Percentiles rank a stretch among this genome's conserved stretches.
Conservation (phyloP, 345 rosid species). For the Cochlearia excelsa region DNA sequence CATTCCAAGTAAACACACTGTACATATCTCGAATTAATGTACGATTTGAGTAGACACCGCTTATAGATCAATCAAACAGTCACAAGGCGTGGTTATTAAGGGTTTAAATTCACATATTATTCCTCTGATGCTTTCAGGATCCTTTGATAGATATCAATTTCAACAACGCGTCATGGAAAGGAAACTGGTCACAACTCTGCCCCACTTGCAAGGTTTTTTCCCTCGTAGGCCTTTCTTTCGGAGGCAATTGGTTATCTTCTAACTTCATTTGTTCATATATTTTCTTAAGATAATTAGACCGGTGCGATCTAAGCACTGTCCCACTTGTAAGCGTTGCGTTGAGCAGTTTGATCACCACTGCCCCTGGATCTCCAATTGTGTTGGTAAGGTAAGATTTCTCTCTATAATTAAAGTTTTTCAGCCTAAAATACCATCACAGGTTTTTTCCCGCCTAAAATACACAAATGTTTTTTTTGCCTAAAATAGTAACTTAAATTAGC, state of each 20-base stretch:
- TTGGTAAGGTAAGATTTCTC: constrained; percentile 68
- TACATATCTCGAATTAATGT: background rate
- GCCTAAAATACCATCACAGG: too few species aligned
- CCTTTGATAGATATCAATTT: constrained; percentile 65
- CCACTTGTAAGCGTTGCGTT: constrained; percentile 77
- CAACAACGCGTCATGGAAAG: constrained; percentile 72
- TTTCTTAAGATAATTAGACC: constrained; percentile 82
- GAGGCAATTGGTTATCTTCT: background rate
- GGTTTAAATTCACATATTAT: background rate
- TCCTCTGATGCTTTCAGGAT: constrained; percentile 50
- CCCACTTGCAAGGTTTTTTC: constrained; percentile 92
- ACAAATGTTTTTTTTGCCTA: too few species aligned
- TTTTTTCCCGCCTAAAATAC: too few species aligned
- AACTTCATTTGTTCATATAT: background rate
- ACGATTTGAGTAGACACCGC: constrained; percentile 11
- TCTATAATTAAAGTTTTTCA: background rate
- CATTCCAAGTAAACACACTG: too few species aligned
- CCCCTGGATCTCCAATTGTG: constrained; percentile 99
- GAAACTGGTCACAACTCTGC: constrained; percentile 98
- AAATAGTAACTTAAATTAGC: too few species aligned
- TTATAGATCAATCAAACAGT: background rate
- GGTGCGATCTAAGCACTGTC: constrained; percentile 91
- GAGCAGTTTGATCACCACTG: constrained; percentile 99
- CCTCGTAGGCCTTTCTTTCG: background rate
- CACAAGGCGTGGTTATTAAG: background rate